Percentiles rank a stretch among this genome's conserved stretches.
phyloP scores from a whole-genome alignment of 768 basidiomycete species.

The Calocera viscosa region DNA sequence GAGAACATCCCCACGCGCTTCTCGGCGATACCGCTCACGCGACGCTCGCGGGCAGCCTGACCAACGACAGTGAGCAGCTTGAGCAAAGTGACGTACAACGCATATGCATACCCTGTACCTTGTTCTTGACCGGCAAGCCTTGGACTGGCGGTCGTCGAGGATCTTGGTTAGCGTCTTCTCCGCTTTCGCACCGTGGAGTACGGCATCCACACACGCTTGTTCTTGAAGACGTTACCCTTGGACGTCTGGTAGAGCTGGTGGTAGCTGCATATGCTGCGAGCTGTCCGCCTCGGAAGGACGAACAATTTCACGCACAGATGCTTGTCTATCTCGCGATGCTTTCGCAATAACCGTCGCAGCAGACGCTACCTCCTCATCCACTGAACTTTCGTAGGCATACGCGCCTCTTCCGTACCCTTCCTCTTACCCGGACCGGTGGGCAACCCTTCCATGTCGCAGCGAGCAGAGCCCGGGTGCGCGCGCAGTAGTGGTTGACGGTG shows the following conservation, averaged over 20 bases:
- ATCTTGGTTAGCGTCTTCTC: constrained; percentile 98
- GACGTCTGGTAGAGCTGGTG: constrained; percentile 98
- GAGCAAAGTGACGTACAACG: neutral
- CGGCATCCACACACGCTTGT: constrained; percentile 99
- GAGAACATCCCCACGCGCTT: constrained; percentile 79
- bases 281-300: constrained; percentile 9
- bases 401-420: constrained; percentile 96
- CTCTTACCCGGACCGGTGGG: constrained; percentile 98
- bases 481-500: constrained; percentile 89
- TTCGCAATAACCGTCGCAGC: constrained; percentile 83
- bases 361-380: constrained; percentile 99
- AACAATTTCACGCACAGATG: constrained; percentile 59
- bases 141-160: constrained; percentile 95
- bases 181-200: constrained; percentile 99
- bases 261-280: constrained; percentile 45
- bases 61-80: neutral
- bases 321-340: constrained; percentile 99
- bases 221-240: constrained; percentile 99
- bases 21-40: constrained; percentile 71
- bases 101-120: constrained; percentile 52
- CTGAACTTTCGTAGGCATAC: constrained; percentile 94
- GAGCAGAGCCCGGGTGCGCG: constrained; percentile 80
- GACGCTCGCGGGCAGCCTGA: constrained; percentile 83
- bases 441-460: constrained; percentile 95
- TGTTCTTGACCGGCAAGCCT: constrained; percentile 99